Evolutionary conservation across 73 alveolate genomes (phyloP), one percentile per base, ranked within the genome.

Genomic region (Paramecium primaurelia): DNA sequence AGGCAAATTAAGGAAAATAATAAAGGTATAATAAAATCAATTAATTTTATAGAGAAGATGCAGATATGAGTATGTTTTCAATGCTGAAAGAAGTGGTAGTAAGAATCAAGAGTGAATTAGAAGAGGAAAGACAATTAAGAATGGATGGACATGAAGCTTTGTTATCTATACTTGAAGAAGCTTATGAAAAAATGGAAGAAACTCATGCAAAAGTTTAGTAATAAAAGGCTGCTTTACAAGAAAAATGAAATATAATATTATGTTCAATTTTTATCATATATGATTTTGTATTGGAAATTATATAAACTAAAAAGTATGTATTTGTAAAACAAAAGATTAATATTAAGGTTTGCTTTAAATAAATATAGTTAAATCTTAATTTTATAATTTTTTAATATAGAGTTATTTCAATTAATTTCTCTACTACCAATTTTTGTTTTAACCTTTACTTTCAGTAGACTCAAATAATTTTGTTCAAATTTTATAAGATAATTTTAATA

Each of bases 131-230:
- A 80, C 12, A 44, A 80, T 14, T 28, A 4, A 80, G 91, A 44
- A 26, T 28, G 51, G 77, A 80, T 14, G 91, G 91, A 80, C 91
- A 80, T 45, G 91, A 80, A 18, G 91, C 91, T 16, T 32, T 80
- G 14, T 49, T 80, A 26, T n/a, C 77, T 9, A 45, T 80, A 26
- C 44, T 80, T 25, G 91, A 80, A 14, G 91, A 80, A 14, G 91
- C 91, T 8, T 45, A 28, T 45, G 91, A 80, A 5, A 80, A 49
- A 47, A 80, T 80, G 91, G 87, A 73, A 20, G 87, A 73, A 44
- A 73, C 87, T 3, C 84, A 64, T 64, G 84, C 84, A 64, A 64
- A 64, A 64, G 84, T 64, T 10, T 34, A 64, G 9, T 64, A 64
- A 64, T 34, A 64, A 28, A 64, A 64, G 84, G 84, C 84, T 12